A percentile compares a stretch with the other conserved stretches of the same genome.
These are phyloP conservation scores for Zelopaecilomyces penicillatus DNA, from an alignment of 2,329 filamentous ascomycete species.

Conservation along the genomic window DNA sequence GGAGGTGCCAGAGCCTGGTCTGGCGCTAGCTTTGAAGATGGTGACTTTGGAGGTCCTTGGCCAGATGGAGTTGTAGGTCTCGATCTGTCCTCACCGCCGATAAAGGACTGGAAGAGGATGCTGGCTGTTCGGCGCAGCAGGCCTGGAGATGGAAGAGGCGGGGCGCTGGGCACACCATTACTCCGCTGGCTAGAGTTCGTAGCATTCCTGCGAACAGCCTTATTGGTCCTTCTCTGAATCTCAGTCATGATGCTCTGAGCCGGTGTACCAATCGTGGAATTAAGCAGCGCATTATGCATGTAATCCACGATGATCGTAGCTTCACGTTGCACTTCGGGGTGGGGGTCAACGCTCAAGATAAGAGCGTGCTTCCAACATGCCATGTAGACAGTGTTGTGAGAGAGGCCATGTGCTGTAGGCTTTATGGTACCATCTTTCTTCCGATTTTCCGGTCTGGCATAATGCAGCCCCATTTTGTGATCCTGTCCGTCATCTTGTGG, in stretches of 20 bases:
- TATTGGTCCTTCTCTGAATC: constrained; percentile 46
- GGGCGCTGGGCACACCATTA: constrained; percentile 27
- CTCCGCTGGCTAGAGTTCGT: constrained; percentile 34
- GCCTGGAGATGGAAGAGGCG: constrained; percentile 47
- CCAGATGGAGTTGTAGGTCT: constrained; percentile 24
- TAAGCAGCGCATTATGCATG: constrained; percentile 67
- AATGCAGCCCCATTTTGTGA: constrained; percentile 56
- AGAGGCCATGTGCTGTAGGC: constrained; percentile 49
- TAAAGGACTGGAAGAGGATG: constrained; percentile 52
- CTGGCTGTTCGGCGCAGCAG: constrained; percentile 57
- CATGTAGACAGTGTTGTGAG: constrained; percentile 84
- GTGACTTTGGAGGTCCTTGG: constrained; percentile 20
- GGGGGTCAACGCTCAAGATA: constrained; percentile 85
- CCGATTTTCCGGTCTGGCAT: constrained; percentile 46
- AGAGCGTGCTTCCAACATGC: constrained; percentile 91
- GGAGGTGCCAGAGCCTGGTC: constrained; percentile 48
- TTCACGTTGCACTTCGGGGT: constrained; percentile 83
- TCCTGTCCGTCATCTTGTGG: constrained; percentile 48
- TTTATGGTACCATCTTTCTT: constrained; percentile 51
- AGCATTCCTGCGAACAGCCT: constrained; percentile 38
- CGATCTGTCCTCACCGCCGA: constrained; percentile 38
- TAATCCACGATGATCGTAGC: constrained; percentile 81
- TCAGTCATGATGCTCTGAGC: constrained; percentile 69
- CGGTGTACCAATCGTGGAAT: constrained; percentile 64
- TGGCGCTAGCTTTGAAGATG: constrained; percentile 29